Percentiles rank a stretch among this genome's conserved stretches.
These are phyloP conservation scores for Irpex sp. DNA, from an alignment of 1,284 basidiomycete species.

Conservation along the genomic window DNA sequence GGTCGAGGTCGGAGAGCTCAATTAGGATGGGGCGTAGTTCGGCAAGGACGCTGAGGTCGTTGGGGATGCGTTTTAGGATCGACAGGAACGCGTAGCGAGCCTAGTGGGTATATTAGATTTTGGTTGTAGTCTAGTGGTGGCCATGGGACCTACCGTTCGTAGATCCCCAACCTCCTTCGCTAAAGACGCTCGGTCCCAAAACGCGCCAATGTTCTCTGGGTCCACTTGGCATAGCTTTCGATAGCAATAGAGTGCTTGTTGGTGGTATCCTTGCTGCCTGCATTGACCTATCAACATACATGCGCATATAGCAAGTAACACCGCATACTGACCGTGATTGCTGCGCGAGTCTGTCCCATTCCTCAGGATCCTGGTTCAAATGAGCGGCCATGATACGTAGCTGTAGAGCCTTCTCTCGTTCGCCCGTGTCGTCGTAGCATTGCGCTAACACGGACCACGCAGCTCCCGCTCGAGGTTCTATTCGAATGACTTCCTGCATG, in stretches of 20 bases:
- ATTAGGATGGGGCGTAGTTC: slow-evolving; percentile 81
- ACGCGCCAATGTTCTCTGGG: slow-evolving; percentile 77
- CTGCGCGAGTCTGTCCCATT: slow-evolving; percentile 81
- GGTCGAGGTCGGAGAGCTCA: slow-evolving; percentile 60
- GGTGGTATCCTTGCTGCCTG: slow-evolving; percentile 68
- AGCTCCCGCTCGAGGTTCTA: slow-evolving; percentile 81
- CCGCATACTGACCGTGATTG: slow-evolving; percentile 59
- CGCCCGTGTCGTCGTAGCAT: slow-evolving; percentile 69
- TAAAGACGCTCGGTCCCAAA: slow-evolving; percentile 89
- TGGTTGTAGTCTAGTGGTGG: background rate
- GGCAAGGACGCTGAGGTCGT: slow-evolving; percentile 78
- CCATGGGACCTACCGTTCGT: slow-evolving; percentile 45
- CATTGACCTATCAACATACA: background rate
- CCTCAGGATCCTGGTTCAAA: slow-evolving; percentile 79
- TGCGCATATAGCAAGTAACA: background rate
- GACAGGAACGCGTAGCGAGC: slow-evolving; percentile 75
- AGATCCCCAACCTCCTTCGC: slow-evolving; percentile 76
- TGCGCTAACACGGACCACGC: slow-evolving; percentile 89
- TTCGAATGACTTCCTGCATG: slow-evolving; percentile 91
- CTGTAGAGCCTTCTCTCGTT: slow-evolving; percentile 75
- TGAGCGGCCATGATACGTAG: slow-evolving; percentile 90
- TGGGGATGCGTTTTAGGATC: slow-evolving; percentile 75
- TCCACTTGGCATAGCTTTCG: slow-evolving; percentile 81
- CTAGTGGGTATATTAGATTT: slow-evolving; percentile 29
- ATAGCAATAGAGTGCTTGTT: slow-evolving; percentile 92